phyloP scores from a whole-genome alignment of 768 basidiomycete genomes.

The Russula olivacea region DNA sequence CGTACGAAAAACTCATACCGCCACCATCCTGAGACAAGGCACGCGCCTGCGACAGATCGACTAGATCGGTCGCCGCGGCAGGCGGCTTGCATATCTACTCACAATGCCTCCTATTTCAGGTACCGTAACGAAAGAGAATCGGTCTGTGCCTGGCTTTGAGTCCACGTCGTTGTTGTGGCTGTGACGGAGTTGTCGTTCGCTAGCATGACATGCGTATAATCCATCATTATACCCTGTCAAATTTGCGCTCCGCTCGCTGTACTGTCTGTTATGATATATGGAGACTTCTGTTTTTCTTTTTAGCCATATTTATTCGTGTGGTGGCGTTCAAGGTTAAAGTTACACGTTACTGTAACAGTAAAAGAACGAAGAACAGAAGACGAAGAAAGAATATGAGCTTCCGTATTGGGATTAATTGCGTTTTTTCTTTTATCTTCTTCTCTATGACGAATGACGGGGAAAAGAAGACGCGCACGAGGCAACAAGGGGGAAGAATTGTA shows the following conservation, averaged over 20 bases:
- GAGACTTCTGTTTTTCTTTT: too few relatives aligned
- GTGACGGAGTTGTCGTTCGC: neutral
- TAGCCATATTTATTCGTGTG: neutral
- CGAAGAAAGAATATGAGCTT: neutral
- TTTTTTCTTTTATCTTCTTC: too few relatives aligned
- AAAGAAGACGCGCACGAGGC: neutral
- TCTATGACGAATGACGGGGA: neutral
- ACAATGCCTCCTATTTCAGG: too few relatives aligned
- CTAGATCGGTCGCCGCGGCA: neutral
- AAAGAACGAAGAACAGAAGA: neutral
- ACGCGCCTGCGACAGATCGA: neutral
- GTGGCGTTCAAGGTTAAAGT: slow-evolving; percentile 10
- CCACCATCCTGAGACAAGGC: neutral
- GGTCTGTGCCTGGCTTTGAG: neutral
- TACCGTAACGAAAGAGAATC: too few relatives aligned
- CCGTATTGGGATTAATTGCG: neutral
- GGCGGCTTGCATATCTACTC: too few relatives aligned
- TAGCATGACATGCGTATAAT: neutral
- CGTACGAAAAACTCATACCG: too few relatives aligned
- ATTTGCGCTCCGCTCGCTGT: neutral
- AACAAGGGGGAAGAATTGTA: too few relatives aligned
- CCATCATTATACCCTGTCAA: neutral
- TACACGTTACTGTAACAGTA: neutral
- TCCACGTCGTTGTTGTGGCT: neutral
- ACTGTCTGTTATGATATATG: too few relatives aligned